These are phyloP conservation scores for Solanum pinnatisectum DNA, from an alignment of 257 asterid species.

Conservation along the genomic window DNA sequence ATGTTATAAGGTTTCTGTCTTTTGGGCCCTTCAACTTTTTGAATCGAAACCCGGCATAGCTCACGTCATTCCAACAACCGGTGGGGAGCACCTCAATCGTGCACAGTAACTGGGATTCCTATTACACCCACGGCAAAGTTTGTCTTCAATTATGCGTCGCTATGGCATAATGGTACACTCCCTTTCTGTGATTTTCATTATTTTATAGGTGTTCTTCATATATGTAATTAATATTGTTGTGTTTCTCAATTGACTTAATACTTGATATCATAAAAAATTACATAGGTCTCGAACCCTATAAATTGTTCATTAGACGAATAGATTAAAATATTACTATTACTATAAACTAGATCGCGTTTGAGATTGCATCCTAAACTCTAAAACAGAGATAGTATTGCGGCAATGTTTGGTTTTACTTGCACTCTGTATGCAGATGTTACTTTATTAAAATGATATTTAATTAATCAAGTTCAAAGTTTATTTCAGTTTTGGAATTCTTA, in stretches of 20 bases:
- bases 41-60: background rate
- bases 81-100: background rate
- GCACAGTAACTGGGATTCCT: too few species aligned
- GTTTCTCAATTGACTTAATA: background rate
- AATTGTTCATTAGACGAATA: background rate
- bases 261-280: background rate
- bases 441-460: background rate
- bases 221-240: background rate
- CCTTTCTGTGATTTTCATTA: background rate
- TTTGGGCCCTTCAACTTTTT: background rate
- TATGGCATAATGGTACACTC: background rate
- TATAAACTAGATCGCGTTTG: background rate
- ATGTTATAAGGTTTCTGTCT: background rate
- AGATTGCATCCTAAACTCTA: background rate
- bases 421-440: background rate
- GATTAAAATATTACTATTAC: background rate
- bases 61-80: background rate
- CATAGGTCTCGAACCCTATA: background rate
- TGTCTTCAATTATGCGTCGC: too few species aligned
- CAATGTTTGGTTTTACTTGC: background rate
- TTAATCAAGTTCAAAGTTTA: background rate
- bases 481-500: background rate
- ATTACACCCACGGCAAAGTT: too few species aligned
- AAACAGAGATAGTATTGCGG: background rate
- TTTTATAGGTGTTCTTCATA: background rate